Evolutionary conservation across 306 rosid species (phyloP), one percentile per base, ranked within the genome.

Genomic region (Quercus robur): DNA sequence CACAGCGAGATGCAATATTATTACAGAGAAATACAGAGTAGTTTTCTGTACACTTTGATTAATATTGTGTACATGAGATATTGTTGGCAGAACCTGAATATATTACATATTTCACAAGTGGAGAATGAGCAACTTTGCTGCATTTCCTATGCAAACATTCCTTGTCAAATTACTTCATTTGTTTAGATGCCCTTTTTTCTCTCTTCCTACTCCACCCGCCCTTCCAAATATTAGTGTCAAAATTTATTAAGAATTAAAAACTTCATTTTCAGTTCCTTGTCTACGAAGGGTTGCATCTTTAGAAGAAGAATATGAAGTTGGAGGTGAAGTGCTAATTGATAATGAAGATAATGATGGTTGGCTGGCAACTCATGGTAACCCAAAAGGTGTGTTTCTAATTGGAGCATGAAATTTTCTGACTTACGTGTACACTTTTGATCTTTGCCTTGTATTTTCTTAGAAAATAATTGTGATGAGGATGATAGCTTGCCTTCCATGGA

Each of bases 301-400:
- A 56, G 98, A 93, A 89, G 99, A 93, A 87, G 98, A 95, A 72
- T 95, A 95, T 63, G 99, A 95, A 88, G 99, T 98, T 78, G 88
- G 99, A 66, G 93, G 90, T 73, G 99, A 93, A 85, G 93, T 95
- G 86, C 88, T 95, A 71, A 86, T 95, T 75, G 99, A 95, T 76
- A 85, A 87, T 72, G 99, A 95, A 82, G 99, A 94, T 75, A 88
- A 89, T 74, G 97, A 93, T 75, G 99, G 99, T 33, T 95, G 99
- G 99, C 81, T 95, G 85, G 99, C 99, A 74, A 93, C 98, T 68
- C 99, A 95, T 31, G 98, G 99, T 70, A 90, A 87, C 85, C 99
- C 99, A 28, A 95, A 91, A 85, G 98, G 98, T 90, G 57, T 33
- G 75, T 75, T 58, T 74, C 71, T 80, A 33, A 31, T 31, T 67